Evolutionary conservation across 164 flowering plant species (phyloP).

Genomic region (Berberis vulgaris): DNA sequence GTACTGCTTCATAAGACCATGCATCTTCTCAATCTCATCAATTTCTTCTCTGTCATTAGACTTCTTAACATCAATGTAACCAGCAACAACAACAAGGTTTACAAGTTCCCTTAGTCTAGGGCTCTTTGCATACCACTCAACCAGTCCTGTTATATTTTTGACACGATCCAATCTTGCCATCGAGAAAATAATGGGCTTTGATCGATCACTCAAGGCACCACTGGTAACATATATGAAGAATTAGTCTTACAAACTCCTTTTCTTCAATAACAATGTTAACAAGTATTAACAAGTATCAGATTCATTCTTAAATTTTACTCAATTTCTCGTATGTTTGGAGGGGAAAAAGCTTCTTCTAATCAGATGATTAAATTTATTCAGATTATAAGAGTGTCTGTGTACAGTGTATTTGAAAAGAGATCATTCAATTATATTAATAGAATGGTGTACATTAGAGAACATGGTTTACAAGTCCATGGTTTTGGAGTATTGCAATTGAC

Average conservation of each 20-base stretch:
- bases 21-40: conserved; percentile 90
- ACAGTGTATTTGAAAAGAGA: no score
- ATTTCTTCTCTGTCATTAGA: conserved; percentile 92
- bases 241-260: background rate
- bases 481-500: no score
- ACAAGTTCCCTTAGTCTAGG: conserved; percentile 55
- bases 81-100: conserved; percentile 81
- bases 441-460: no score
- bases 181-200: conserved; percentile 88
- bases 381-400: no score
- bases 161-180: conserved; percentile 97
- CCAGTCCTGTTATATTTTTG: conserved; percentile 90
- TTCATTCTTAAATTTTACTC: no score
- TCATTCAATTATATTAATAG: no score
- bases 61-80: conserved; percentile 67
- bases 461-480: no score
- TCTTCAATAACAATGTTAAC: no score
- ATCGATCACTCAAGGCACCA: conserved; percentile 58
- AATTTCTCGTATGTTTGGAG: no score
- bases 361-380: no score
- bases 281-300: no score
- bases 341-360: no score
- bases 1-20: conserved; percentile 55
- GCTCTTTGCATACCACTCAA: conserved; percentile 69
- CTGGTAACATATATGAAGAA: conserved; percentile 31